Base-by-base conservation (phyloP, 2,329 filamentous ascomycete genomes). In the Davidsoniella eucalypti region DNA sequence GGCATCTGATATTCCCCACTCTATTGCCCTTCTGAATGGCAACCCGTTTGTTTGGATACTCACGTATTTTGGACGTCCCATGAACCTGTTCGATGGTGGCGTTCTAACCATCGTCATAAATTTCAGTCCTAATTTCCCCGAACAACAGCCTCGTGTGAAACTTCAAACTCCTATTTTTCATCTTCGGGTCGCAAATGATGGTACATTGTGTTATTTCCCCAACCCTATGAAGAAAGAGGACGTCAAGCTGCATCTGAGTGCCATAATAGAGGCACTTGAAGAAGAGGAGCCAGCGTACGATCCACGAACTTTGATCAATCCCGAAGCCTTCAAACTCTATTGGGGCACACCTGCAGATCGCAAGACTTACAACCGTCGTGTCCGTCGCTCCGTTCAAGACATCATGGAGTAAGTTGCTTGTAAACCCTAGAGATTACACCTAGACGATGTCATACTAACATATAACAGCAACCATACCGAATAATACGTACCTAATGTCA, bases 41-140 rank as follows among this genome's bases (percentile, higher is more conserved):
- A 96, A 95, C 58, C 88, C 90, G 0, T 95, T 95, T 60, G 72
- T 90, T 17, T 96, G 92, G 92, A 65, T 74, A 17, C 63, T 96
- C 53, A 92, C 86, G 1, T 88, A 94, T 61, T 93, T 95, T 61
- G 92, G 92, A 23, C 77, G 82, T 50, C 86, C 87, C 0, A 93
- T 92, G 82, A 94, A 87, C 5, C 87, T 94, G 57, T 75, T 96
- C 2, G 90, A 96, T 58, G 90, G 88, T 14, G 87, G 90, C 2
- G 75, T 96, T 54, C 90, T 96, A 67, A 78, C 77, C 54, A 82
- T 95, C 62, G 82, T 73, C 58, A 71, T 96, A 50, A 72, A 71
- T 58, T 81, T 96, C 58, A 94, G 87, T 58, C 81, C 86, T 5
- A 76, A 78, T 5, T 96, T 95, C 59, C 92, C 92, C 0, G 78